These are phyloP conservation scores for Aspergillus sp. DNA, from an alignment of 2,329 filamentous ascomycete genomes.

Conservation along the genomic window DNA sequence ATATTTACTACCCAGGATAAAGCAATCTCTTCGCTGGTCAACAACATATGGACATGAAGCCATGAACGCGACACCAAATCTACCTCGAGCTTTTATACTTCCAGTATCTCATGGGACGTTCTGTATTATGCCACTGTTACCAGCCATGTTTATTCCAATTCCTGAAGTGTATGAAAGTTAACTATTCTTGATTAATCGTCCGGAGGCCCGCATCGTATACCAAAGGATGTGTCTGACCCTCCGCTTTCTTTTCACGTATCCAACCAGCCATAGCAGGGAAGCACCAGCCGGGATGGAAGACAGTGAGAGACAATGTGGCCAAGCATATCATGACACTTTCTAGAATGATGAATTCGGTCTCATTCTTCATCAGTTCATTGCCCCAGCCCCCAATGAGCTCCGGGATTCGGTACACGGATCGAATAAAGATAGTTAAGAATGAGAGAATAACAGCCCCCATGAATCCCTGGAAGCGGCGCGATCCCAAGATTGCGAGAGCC, in stretches of 20 bases:
- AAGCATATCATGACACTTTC: conserved; percentile 55
- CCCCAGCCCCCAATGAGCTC: conserved; percentile 51
- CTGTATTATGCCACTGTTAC: background rate
- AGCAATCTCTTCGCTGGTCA: background rate
- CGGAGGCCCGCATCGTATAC: background rate
- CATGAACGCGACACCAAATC: background rate
- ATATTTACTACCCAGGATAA: background rate
- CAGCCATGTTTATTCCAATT: too few species aligned
- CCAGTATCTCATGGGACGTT: too few species aligned
- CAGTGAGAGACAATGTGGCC: conserved; percentile 45
- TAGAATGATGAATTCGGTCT: conserved; percentile 52
- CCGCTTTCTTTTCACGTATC: background rate
- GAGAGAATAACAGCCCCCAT: conserved; percentile 35
- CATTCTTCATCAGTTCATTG: conserved; percentile 48
- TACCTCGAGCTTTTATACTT: background rate
- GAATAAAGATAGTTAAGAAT: conserved; percentile 46
- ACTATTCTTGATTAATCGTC: background rate
- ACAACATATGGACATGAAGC: background rate
- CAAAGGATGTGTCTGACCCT: background rate
- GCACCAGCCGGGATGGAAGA: conserved; percentile 46
- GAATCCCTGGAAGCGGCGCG: background rate
- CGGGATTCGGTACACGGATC: conserved; percentile 52
- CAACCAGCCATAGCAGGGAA: background rate
- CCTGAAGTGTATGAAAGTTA: too few species aligned
- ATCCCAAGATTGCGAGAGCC: background rate